phyloP scores from a whole-genome alignment of 768 basidiomycete species.

The Hirschioporus abietinus region DNA sequence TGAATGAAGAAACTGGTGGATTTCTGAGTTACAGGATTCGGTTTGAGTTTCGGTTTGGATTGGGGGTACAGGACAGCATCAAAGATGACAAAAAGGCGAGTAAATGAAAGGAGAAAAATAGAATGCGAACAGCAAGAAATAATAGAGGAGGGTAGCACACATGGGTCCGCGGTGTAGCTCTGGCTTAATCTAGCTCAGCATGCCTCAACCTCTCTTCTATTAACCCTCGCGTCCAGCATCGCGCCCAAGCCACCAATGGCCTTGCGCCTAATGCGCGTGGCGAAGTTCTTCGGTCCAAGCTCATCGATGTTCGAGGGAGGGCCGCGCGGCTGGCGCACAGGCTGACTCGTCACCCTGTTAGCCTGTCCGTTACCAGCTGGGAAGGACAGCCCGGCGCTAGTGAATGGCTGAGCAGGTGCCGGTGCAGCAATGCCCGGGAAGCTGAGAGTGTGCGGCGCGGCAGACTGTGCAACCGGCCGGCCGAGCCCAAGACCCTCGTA shows the following conservation, averaged over 20 bases:
- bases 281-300: slow-evolving; percentile 85
- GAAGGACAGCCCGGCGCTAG: slow-evolving; percentile 4
- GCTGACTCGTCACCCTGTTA: slow-evolving; percentile 63
- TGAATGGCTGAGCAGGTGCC: slow-evolving; percentile 28
- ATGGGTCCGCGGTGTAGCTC: background rate
- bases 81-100: background rate
- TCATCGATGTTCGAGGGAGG: slow-evolving; percentile 85
- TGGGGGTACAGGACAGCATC: background rate
- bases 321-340: slow-evolving; percentile 81
- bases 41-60: background rate
- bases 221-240: slow-evolving; percentile 77
- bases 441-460: slow-evolving; percentile 20
- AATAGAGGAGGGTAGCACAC: background rate
- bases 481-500: slow-evolving; percentile 89
- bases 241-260: slow-evolving; percentile 77
- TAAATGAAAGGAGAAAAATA: background rate
- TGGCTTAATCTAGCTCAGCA: slow-evolving; percentile 35
- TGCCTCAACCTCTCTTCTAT: slow-evolving; percentile 68
- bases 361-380: slow-evolving; percentile 23
- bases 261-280: slow-evolving; percentile 76
- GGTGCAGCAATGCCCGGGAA: slow-evolving; percentile 27
- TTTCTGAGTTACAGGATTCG: background rate
- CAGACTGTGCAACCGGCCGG: slow-evolving; percentile 47
- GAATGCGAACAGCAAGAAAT: background rate
- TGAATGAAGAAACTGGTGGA: background rate